Evolutionary conservation across 2,329 filamentous ascomycete genomes (phyloP), one percentile per base, ranked within the genome.

Genomic region (Neonectria hederae): DNA sequence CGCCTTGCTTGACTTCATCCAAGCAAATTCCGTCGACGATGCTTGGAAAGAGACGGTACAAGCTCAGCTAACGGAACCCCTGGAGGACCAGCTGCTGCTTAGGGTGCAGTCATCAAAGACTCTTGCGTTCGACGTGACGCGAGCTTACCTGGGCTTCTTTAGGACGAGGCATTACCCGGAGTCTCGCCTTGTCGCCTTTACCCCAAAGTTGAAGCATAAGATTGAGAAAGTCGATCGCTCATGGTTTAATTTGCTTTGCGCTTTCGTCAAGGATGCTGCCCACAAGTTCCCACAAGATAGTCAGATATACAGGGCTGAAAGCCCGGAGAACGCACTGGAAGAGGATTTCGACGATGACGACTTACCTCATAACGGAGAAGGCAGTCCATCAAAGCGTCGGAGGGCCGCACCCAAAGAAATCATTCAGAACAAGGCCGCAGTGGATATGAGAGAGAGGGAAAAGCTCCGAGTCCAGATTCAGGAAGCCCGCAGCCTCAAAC

Each of bases 391-490:
- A 6, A 70, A 66, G 40, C 30, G 60, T 19, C 73, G 74, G 22
- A 78, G 66, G 30, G 58, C 56, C 10, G 54, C 21, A 4, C 48
- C 48, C 1, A 78, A 72, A 52, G 77, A 79, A 58, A 77, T 81
- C 30, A 65, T 81, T 2, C 77, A 76, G 17, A 72, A 81, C 61
- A 77, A 74, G 40, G 75, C 72, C 17, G 78, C 85, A 0, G 80
- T 85, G 45, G 80, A 84, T 43, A 80, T 87, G 32, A 86, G 90
- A 69, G 81, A 86, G 53, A 82, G 79, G 58, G 89, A 89, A 54
- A 79, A 81, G 57, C 77, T 79, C n/a, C 85, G 87, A 57, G 75
- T 84, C 5, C 77, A 82, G 61, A 82, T 86, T 59, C 86, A 89
- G 72, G 83, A 87, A 56, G 76, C 79, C 65, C 87, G 89, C 26